Evolutionary conservation across 192 early-diverging fungal genomes (phyloP).

Genomic region (Linnemannia zychae): DNA sequence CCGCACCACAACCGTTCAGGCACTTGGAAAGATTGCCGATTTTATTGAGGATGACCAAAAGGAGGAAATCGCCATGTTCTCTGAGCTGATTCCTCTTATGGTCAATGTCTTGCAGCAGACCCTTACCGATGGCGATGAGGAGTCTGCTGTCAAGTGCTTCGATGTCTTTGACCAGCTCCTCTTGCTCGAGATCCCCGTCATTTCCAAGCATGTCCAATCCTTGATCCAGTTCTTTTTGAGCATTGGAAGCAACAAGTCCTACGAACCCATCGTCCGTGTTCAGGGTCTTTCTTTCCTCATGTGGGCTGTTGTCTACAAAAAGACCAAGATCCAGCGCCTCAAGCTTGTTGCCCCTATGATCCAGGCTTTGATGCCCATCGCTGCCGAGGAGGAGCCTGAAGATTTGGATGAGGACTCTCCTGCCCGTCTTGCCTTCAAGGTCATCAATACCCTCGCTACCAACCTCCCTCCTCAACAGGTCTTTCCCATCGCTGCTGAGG

Average conservation of each 20-base stretch:
- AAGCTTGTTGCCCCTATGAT: conserved; percentile 87
- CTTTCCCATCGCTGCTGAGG: conserved; percentile 82
- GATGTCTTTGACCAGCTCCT: conserved; percentile 91
- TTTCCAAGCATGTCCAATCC: conserved; percentile 83
- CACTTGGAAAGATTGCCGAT: conserved; percentile 86
- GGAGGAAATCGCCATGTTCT: conserved; percentile 79
- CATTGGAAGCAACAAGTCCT: conserved; percentile 76
- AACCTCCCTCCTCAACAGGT: conserved; percentile 90
- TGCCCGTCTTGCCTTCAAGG: conserved; percentile 70
- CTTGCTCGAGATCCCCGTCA: conserved; percentile 82
- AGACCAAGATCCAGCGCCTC: conserved; percentile 86
- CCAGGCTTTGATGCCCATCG: conserved; percentile 85
- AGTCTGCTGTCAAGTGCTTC: conserved; percentile 82
- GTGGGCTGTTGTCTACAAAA: conserved; percentile 83
- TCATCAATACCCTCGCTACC: conserved; percentile 85
- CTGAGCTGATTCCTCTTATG: conserved; percentile 85
- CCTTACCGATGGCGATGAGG: conserved; percentile 80
- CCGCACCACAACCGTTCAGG: conserved; percentile 82
- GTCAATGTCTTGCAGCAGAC: conserved; percentile 88
- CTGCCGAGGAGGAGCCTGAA: conserved; percentile 83
- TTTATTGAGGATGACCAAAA: conserved; percentile 81
- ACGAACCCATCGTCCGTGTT: conserved; percentile 79
- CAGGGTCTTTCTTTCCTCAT: conserved; percentile 88
- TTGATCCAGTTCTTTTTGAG: conserved; percentile 86
- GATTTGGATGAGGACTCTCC: conserved; percentile 89